Evolutionary conservation across 805 yeast species (phyloP), one percentile per base, ranked within the genome.

Genomic region (Saturnispora halmiae): DNA sequence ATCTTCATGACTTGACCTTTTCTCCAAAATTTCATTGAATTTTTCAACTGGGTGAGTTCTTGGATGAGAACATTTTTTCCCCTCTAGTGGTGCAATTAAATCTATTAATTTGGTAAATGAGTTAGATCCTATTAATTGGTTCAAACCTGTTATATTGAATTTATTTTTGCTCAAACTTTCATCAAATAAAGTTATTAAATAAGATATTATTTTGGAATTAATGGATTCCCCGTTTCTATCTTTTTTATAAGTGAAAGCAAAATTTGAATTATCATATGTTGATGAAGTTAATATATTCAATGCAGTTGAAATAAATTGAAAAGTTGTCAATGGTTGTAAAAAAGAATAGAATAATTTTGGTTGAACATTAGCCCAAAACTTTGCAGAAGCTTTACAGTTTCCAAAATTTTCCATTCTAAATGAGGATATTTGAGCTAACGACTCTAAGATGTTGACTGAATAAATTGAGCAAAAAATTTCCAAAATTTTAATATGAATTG

Each of bases 401-500:
- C 15, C 10, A 38, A 21, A 61, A 4, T 48, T 40, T 24, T 51
- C 48, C 11, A 31, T 36, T 34, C 46, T 38, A 42, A 49, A 50
- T 7, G 52, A 36, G 15, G 58, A 39, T 24, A 61, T 40, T 36
- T 51, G 54, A 11, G 65, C 51, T 14, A 75, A 54, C 0, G 64
- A 59, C 48, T 79, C 86, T 16, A 80, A 48, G 3, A 76, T 59
- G 51, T 81, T 87, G 56, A 75, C 64, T 2, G 74, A 60, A 52
- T 69, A 73, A 0, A 70, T 55, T 5, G 78, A 58, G 0, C 67
- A 63, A 44, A 77, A 64, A 22, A 70, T 69, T 41, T 78, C 77
- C 2, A 79, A 53, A 3, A 73, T 54, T 43, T 67, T 69, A 16
- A 54, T 55, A 45, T 69, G 79, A 41, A 69, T 63, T 4, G 69